Evolutionary conservation across 805 yeast species (phyloP), one percentile per base, ranked within the genome.

Genomic region (Candida insectorum): DNA sequence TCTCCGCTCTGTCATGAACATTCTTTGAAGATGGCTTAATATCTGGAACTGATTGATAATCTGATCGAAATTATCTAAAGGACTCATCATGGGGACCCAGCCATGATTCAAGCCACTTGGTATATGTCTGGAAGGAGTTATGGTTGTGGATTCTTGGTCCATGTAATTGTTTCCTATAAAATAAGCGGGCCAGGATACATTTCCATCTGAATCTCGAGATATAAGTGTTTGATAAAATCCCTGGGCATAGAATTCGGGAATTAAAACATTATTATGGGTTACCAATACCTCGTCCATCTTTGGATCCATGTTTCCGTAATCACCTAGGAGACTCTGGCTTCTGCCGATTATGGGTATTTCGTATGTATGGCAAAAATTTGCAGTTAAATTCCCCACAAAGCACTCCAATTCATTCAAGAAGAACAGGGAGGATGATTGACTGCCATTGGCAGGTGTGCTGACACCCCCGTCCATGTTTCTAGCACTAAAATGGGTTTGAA

Each of bases 1-100:
- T 5, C 28, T 13, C n/a, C 24, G 16, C 9, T 26, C 12, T 6
- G 5, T 24, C 5, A 30, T 26, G 27, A 29, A 24, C 16, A 26
- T 22, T 2, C 8, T 17, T 11, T 47, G 69, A 20, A 47, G 43
- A 34, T 40, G 56, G 37, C 43, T 53, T 36, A 68, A 33, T 0
- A 69, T 34, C 39, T 69, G 75, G 32, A 63, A 51, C 44, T 66
- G 69, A 45, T 65, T 60, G 23, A 60, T 21, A 33, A 60, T 39
- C 12, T 52, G 45, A 38, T 52, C 60, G 42, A 52, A 45, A 14
- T 48, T 42, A 9, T 41, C 38, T 12, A 54, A 36, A 2, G 56
- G 55, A 20, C 51, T 44, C 7, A 44, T 30, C 11, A 65, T 37
- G 8, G 52, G 42, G 10, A 55, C 62, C 32, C 38, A 49, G 6